Evolutionary conservation across 2,329 filamentous ascomycete species (phyloP).

Genomic region (Madurella mycetomatis): DNA sequence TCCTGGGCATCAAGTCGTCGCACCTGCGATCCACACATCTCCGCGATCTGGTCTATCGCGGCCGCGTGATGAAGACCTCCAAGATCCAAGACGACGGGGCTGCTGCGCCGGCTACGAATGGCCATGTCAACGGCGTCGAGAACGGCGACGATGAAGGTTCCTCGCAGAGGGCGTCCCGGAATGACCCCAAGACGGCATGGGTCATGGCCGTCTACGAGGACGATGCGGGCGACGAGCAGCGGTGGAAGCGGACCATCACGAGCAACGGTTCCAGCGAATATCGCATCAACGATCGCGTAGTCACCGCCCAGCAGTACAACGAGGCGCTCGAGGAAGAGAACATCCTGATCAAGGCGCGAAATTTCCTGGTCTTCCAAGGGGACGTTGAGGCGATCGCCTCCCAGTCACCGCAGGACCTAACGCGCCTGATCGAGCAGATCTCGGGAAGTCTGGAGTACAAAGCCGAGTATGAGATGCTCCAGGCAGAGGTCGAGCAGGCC

Average conservation of each 20-base stretch:
- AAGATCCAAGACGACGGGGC: conserved; percentile 90
- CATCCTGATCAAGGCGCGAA: conserved; percentile 95
- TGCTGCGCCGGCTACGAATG: conserved; percentile 57
- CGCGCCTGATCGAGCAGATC: conserved; percentile 92
- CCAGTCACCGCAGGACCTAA: conserved; percentile 90
- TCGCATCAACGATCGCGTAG: conserved; percentile 87
- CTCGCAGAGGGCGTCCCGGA: conserved; percentile 61
- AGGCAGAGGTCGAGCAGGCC: conserved; percentile 78
- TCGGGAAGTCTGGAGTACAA: conserved; percentile 95
- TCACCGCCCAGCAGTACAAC: conserved; percentile 90
- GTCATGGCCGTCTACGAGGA: conserved; percentile 99
- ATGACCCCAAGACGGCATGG: conserved; percentile 92
- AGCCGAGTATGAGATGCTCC: conserved; percentile 85
- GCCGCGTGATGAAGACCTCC: conserved; percentile 84
- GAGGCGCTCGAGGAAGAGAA: conserved; percentile 88
- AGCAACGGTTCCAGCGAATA: conserved; percentile 87
- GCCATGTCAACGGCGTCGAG: conserved; percentile 57
- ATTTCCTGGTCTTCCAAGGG: conserved; percentile 97
- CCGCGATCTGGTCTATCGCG: conserved; percentile 92
- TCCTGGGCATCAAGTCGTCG: conserved; percentile 97
- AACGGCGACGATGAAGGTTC: conserved; percentile 55
- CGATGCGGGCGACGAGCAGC: conserved; percentile 89
- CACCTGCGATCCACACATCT: conserved; percentile 91
- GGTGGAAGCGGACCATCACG: conserved; percentile 94
- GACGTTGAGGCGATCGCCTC: conserved; percentile 96